These are phyloP conservation scores for Spathaspora sp. DNA, from an alignment of 805 yeast genomes.

Conservation along the genomic window DNA sequence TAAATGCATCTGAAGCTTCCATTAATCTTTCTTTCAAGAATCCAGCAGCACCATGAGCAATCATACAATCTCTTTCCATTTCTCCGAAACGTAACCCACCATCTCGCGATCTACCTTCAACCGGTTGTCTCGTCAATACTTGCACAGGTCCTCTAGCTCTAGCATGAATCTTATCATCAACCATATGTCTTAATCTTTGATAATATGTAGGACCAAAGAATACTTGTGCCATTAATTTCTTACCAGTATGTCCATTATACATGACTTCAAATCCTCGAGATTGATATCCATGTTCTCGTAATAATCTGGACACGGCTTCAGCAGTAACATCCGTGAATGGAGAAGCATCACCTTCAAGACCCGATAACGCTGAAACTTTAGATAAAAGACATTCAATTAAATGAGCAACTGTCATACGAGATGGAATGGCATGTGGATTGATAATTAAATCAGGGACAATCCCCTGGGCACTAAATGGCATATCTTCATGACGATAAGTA, in stretches of 20 bases:
- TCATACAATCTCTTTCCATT: conserved; percentile 99
- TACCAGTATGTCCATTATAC: conserved; percentile 99
- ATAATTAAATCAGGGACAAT: conserved; percentile 95
- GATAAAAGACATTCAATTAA: conserved; percentile 96
- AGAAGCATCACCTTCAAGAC: conserved; percentile 98
- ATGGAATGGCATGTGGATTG: conserved; percentile 99
- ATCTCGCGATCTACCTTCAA: conserved; percentile 98
- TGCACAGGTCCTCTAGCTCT: conserved; percentile 99
- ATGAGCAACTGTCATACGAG: conserved; percentile 99
- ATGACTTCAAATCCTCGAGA: conserved; percentile 98
- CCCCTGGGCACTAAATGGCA: conserved; percentile 97
- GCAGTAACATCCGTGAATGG: conserved; percentile 99
- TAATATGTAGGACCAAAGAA: conserved; percentile 99
- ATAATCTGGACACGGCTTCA: conserved; percentile 87
- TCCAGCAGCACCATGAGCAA: conserved; percentile 99
- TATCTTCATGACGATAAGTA: conserved; percentile 96
- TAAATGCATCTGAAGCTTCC: conserved; percentile 99
- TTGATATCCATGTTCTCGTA: conserved; percentile 95
- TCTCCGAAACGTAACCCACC: conserved; percentile 99
- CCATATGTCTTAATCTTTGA: conserved; percentile 99
- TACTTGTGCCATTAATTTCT: conserved; percentile 94
- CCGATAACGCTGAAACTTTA: conserved; percentile 91
- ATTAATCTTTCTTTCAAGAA: conserved; percentile 95
- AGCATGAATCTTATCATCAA: conserved; percentile 97
- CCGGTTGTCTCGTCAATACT: conserved; percentile 96